Percentiles rank a stretch among this genome's conserved stretches.
These are phyloP conservation scores for Fusarium fracticaudum DNA, from an alignment of 2,329 filamentous ascomycete species.

Conservation along the genomic window DNA sequence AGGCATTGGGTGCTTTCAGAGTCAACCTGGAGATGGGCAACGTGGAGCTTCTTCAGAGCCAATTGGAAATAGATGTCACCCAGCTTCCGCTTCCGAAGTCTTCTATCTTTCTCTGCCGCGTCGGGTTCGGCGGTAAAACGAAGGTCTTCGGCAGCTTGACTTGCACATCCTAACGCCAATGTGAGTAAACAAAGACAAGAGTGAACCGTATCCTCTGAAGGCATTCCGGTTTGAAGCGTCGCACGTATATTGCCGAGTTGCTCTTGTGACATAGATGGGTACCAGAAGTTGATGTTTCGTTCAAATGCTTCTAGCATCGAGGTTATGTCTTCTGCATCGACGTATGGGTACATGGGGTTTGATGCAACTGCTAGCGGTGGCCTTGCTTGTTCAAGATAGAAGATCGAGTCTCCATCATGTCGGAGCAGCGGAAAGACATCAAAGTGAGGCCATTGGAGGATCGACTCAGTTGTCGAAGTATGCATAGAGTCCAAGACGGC, in stretches of 20 bases:
- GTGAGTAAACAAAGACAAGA: slow-evolving; percentile 57
- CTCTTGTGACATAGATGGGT: slow-evolving; percentile 57
- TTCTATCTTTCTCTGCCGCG: slow-evolving; percentile 43
- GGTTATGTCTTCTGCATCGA: slow-evolving; percentile 53
- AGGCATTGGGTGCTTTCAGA: slow-evolving; percentile 59
- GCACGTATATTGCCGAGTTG: slow-evolving; percentile 49
- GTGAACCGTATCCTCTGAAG: slow-evolving; percentile 50
- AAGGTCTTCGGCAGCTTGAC: slow-evolving; percentile 50
- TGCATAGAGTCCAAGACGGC: slow-evolving; percentile 61
- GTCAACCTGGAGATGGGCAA: slow-evolving; percentile 58
- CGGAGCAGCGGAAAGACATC: slow-evolving; percentile 55
- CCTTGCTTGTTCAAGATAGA: slow-evolving; percentile 57
- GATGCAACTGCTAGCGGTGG: slow-evolving; percentile 47
- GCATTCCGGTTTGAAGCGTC: slow-evolving; percentile 47
- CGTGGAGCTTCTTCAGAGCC: slow-evolving; percentile 56
- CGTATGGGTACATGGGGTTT: slow-evolving; percentile 53
- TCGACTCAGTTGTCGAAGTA: slow-evolving; percentile 60
- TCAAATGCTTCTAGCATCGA: slow-evolving; percentile 56
- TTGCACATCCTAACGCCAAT: slow-evolving; percentile 59
- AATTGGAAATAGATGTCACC: slow-evolving; percentile 57
- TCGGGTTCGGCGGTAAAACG: slow-evolving; percentile 25
- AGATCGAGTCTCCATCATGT: slow-evolving; percentile 56
- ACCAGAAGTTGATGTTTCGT: slow-evolving; percentile 62
- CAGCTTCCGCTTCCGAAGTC: slow-evolving; percentile 47
- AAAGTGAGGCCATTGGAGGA: slow-evolving; percentile 63